phyloP scores from a whole-genome alignment of 2,329 filamentous ascomycete genomes.

The Sarocladium brachiariae region DNA sequence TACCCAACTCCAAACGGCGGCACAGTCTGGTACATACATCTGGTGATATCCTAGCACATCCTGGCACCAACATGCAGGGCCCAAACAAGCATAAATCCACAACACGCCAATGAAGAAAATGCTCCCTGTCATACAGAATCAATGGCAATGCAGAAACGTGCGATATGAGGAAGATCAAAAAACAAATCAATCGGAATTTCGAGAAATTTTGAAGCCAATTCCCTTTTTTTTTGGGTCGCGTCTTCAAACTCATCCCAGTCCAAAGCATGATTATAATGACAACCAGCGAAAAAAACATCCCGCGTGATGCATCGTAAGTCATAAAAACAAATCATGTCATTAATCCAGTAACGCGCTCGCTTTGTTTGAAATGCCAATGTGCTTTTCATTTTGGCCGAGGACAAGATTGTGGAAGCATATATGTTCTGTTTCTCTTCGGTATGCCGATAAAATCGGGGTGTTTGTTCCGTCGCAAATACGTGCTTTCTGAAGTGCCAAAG shows the following conservation, averaged over 20 bases:
- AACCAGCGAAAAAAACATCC: slow-evolving; percentile 8
- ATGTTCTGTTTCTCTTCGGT: background rate
- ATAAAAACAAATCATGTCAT: background rate
- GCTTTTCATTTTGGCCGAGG: background rate
- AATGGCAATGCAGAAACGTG: background rate
- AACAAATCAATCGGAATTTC: no score
- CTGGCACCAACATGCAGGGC: no score
- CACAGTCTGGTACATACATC: background rate
- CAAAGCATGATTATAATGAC: background rate
- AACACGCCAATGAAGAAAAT: background rate
- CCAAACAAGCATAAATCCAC: background rate
- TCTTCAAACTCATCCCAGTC: background rate
- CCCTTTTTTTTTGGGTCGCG: background rate
- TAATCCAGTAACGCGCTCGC: slow-evolving; percentile 1
- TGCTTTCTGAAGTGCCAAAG: background rate
- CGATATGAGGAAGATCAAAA: no score
- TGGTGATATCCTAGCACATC: no score
- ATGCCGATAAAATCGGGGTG: no score
- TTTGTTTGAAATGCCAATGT: slow-evolving; percentile 2
- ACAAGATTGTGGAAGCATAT: background rate
- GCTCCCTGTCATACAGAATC: background rate
- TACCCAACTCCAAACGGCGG: slow-evolving; percentile 1
- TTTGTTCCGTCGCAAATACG: background rate
- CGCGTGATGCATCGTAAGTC: slow-evolving; percentile 3
- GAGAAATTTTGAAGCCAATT: background rate